A percentile compares a stretch with the other conserved stretches of the same genome.
Evolutionary conservation across 2,329 filamentous ascomycete genomes (phyloP).

Genomic region (Incumbomyces lentus): DNA sequence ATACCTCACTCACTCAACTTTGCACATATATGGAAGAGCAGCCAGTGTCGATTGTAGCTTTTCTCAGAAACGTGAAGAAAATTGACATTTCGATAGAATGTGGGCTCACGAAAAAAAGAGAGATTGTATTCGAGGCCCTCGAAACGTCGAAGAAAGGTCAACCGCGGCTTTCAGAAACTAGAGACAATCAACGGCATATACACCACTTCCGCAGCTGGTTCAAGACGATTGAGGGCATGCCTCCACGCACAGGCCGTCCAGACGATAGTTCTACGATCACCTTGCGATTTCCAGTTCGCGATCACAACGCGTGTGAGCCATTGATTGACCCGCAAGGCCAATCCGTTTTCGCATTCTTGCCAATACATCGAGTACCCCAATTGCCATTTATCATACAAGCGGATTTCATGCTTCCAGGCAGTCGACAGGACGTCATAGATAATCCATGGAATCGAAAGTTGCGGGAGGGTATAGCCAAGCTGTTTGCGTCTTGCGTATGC

Average conservation of each 20-base stretch:
- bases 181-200: conserved; percentile 4
- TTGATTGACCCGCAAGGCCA: conserved; percentile 5
- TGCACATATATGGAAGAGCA: conserved; percentile 9
- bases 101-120: neutral
- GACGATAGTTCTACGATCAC: conserved; percentile 6
- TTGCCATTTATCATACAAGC: conserved; percentile 11
- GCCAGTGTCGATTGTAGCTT: conserved; percentile 9
- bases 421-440: conserved; percentile 8
- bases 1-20: conserved; percentile 2
- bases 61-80: conserved; percentile 10
- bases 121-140: conserved; percentile 8
- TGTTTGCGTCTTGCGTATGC: conserved; percentile 6
- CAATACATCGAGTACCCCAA: conserved; percentile 8
- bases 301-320: conserved; percentile 2
- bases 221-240: conserved; percentile 6
- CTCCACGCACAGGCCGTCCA: neutral
- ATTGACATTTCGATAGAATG: conserved; percentile 6
- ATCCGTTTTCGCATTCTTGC: conserved; percentile 12
- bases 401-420: conserved; percentile 12
- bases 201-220: conserved; percentile 5
- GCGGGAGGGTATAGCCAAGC: conserved; percentile 5
- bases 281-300: conserved; percentile 9
- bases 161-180: conserved; percentile 6
- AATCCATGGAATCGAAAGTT: conserved; percentile 11
- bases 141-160: neutral